Evolutionary conservation across 257 asterid species (phyloP), one percentile per base, ranked within the genome.

Genomic region (Fraxinus excelsior): DNA sequence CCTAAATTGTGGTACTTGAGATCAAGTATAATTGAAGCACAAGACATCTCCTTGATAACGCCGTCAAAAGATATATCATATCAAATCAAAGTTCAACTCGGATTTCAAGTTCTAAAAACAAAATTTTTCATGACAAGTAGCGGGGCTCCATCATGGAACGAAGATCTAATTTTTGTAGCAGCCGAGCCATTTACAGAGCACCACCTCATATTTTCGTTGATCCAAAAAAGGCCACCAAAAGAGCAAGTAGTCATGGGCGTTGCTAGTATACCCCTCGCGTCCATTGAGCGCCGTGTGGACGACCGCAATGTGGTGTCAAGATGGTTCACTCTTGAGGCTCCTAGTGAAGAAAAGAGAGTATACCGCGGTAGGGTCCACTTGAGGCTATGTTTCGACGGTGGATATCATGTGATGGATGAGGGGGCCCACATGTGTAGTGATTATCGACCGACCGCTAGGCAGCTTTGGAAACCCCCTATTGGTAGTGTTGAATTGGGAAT

Each of bases 401-500:
- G 98, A 35, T 94, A 94, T 82, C 98, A 92, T 76, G 98, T 94
- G 14, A 88, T 94, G 96, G 98, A 94, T 14, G 98, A 94, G 71
- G 91, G 90, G 0, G 90, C 92, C 37, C 85, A 92, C 18, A 86
- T 87, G n/a, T 90, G 97, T 46, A 92, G 98, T 11, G 98, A 94
- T 70, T 94, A 86, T 37, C 94, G 97, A 29, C 97, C 97, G 0
- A 92, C 97, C 0, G 98, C 98, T 0, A 84, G 96, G 72, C 98
- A 92, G 71, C 92, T 94, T 0, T 94, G 98, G 98, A 94, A 90
- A 82, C 88, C 91, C 3, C 92, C 92, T 0, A 78, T 90, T 0
- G 98, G 98, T 21, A 51, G 82, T 5, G 82, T 92, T 10, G 98
- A 94, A 29, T 60, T 94, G 23, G 98, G 98, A 8, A 75, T 94